A percentile compares a stretch with the other conserved stretches of the same genome.
Conservation (phyloP, 108 stramenopile genomes). For the Parietichytrium sp. region DNA sequence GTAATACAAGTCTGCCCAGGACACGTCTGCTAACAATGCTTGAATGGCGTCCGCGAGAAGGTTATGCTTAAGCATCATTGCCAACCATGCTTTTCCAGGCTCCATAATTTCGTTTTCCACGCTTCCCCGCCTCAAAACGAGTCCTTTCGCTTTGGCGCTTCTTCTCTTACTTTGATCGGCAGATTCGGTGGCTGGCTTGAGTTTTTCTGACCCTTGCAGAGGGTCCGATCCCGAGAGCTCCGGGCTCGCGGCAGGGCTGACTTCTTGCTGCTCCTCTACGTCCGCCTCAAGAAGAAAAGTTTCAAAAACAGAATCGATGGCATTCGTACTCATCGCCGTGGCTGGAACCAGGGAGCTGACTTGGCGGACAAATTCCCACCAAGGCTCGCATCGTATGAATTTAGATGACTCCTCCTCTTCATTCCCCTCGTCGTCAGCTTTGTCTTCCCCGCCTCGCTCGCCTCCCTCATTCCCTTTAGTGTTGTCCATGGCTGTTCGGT, state of each 20-base stretch:
- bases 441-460: background rate
- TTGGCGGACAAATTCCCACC: constrained; percentile 13
- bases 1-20: background rate
- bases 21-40: background rate
- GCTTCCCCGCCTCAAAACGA: background rate
- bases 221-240: too few relatives aligned
- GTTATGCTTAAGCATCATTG: constrained; percentile 39
- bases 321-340: background rate
- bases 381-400: too few relatives aligned
- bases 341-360: background rate
- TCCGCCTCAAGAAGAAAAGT: background rate
- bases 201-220: background rate
- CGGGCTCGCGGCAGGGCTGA: background rate
- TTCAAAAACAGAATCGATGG: constrained; percentile 9
- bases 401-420: too few relatives aligned
- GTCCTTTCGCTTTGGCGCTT: background rate
- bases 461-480: too few relatives aligned
- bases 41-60: background rate
- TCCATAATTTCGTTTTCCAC: background rate
- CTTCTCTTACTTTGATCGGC: background rate
- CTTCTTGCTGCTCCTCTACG: background rate
- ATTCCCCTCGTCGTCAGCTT: background rate
- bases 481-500: background rate
- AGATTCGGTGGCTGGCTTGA: background rate
- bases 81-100: constrained; percentile 1